Evolutionary conservation across 371 early-diverging fungal species (phyloP).

Genomic region (Mortierella sp.): DNA sequence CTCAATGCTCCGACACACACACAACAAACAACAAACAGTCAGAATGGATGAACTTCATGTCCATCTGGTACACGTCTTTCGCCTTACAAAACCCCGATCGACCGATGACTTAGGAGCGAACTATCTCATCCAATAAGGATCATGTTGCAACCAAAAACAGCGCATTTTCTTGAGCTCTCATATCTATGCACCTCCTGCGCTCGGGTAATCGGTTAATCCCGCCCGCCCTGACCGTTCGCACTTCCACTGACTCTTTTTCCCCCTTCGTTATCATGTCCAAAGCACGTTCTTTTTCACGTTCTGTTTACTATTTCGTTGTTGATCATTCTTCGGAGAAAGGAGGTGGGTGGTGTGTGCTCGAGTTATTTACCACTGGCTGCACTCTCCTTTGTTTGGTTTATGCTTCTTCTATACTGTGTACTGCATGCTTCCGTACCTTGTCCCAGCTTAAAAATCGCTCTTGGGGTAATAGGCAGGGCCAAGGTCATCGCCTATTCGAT

Average conservation of each 20-base stretch:
- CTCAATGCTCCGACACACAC: constrained; percentile 1
- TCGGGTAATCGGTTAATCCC: constrained; percentile 9
- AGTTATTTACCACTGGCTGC: too few relatives aligned
- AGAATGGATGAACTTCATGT: background rate
- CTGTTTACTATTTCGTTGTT: too few relatives aligned
- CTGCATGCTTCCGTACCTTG: background rate
- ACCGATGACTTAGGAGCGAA: background rate
- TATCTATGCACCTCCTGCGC: background rate
- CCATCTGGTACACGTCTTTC: background rate
- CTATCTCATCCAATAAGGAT: background rate
- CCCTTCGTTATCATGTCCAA: background rate
- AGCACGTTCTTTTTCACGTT: too few relatives aligned
- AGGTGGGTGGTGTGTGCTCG: too few relatives aligned
- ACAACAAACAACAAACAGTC: background rate
- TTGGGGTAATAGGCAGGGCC: too few relatives aligned
- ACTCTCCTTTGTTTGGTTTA: background rate
- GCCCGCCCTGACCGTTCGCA: background rate
- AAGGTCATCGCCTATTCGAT: background rate
- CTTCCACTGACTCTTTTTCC: background rate
- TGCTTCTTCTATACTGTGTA: background rate
- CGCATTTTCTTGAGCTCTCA: background rate
- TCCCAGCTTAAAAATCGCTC: too few relatives aligned
- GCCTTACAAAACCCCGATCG: constrained; percentile 7
- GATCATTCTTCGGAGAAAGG: too few relatives aligned
- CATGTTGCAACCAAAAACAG: background rate